Percentiles rank a stretch among this genome's conserved stretches.
phyloP scores from a whole-genome alignment of 768 basidiomycete genomes.

The Phylloporus scabripes region DNA sequence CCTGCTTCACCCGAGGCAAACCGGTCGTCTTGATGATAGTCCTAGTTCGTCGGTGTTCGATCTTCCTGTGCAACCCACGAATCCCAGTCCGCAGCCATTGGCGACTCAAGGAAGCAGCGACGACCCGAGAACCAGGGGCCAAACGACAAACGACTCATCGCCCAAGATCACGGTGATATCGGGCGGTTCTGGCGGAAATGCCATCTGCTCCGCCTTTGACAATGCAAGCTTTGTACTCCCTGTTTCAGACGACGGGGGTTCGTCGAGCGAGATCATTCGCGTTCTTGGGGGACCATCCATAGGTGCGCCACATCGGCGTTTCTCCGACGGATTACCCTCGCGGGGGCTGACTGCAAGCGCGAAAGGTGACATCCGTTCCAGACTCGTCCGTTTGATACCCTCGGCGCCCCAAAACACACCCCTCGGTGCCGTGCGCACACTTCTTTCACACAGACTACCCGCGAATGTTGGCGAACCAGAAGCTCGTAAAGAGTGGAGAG shows the following conservation, averaged over 20 bases:
- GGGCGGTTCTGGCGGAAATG: constrained; percentile 93
- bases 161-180: constrained; percentile 72
- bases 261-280: constrained; percentile 90
- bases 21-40: constrained; percentile 33
- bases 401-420: constrained; percentile 51
- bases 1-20: constrained; percentile 9
- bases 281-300: constrained; percentile 85
- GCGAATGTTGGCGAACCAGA: constrained; percentile 59
- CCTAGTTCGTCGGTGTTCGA: constrained; percentile 75
- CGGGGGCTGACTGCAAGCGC: constrained; percentile 3
- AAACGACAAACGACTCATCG: constrained; percentile 4
- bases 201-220: constrained; percentile 81
- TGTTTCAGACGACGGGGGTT: constrained; percentile 94
- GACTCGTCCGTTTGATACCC: constrained; percentile 85
- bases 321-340: constrained; percentile 12
- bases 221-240: constrained; percentile 80
- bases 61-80: constrained; percentile 46
- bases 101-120: constrained; percentile 10
- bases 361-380: constrained; percentile 81
- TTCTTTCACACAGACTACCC: constrained; percentile 80
- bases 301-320: constrained; percentile 38
- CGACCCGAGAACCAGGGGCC: neutral
- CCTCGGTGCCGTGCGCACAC: constrained; percentile 63
- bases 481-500: constrained; percentile 86
- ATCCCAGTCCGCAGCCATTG: constrained; percentile 17